These are phyloP conservation scores for Xerocomus amazonicus DNA, from an alignment of 1,284 basidiomycete species.

Conservation along the genomic window DNA sequence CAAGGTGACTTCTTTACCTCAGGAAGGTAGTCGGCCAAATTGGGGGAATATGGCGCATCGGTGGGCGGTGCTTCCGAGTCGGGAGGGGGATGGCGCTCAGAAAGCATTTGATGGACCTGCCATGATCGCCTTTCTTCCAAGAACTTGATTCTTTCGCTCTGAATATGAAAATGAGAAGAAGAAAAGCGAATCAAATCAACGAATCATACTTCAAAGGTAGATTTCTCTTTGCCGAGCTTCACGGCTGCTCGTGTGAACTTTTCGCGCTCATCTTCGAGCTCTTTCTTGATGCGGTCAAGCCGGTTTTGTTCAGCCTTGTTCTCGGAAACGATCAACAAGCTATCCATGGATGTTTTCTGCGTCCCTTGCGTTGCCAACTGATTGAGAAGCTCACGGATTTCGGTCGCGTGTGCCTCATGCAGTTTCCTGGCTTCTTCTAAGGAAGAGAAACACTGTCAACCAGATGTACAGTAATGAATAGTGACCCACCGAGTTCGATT, in stretches of 20 bases:
- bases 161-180: constrained; percentile 6
- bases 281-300: constrained; percentile 46
- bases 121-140: constrained; percentile 65
- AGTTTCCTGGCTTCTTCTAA: constrained; percentile 52
- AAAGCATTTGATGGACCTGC: constrained; percentile 60
- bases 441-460: constrained; percentile 4
- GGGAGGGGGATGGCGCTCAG: constrained; percentile 52
- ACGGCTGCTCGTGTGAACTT: constrained; percentile 64
- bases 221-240: constrained; percentile 62
- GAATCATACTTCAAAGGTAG: constrained; percentile 57
- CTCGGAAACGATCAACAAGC: constrained; percentile 50
- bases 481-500: constrained; percentile 52
- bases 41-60: constrained; percentile 12
- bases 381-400: constrained; percentile 51
- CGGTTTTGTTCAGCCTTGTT: constrained; percentile 51
- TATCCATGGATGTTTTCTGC: constrained; percentile 37
- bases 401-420: constrained; percentile 38
- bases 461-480: not conserved
- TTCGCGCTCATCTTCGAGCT: constrained; percentile 65
- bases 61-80: constrained; percentile 9
- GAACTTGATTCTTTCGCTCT: constrained; percentile 63
- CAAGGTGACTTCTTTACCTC: constrained; percentile 37
- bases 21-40: constrained; percentile 20
- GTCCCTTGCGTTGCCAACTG: constrained; percentile 44
- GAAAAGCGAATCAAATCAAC: not conserved